These are phyloP conservation scores for Anthoceros angustus DNA, from an alignment of 225 moss, liverwort and hornwort species.

Conservation along the genomic window DNA sequence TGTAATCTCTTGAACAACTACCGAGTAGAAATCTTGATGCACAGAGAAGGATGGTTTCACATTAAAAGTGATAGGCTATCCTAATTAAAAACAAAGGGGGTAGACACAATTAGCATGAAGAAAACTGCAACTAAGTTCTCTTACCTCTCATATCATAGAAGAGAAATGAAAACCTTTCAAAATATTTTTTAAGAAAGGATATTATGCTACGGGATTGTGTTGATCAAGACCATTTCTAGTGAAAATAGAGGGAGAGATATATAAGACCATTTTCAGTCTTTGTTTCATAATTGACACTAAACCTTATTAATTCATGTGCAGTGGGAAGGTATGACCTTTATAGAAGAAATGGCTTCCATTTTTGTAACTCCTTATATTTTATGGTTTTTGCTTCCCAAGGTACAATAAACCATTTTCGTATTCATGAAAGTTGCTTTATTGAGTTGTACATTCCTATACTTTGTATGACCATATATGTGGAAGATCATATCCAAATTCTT, in stretches of 20 bases:
- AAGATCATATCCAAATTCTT: background rate
- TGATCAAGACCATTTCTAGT: background rate
- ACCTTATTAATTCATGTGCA: conserved; percentile 14
- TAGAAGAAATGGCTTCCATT: conserved; percentile 92
- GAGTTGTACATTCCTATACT: background rate
- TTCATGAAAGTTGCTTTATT: background rate
- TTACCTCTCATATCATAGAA: too few species aligned
- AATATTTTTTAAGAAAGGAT: too few species aligned
- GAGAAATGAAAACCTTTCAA: too few species aligned
- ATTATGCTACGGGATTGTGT: too few species aligned
- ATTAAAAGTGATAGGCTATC: background rate
- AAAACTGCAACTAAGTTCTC: too few species aligned
- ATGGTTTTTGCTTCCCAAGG: conserved; percentile 84
- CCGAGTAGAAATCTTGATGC: background rate
- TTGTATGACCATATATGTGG: too few species aligned
- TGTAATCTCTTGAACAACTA: background rate
- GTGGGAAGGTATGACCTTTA: conserved; percentile 78
- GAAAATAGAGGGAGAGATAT: background rate
- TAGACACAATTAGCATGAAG: too few species aligned
- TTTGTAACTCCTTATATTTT: conserved; percentile 91
- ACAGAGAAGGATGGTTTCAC: background rate
- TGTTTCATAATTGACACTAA: background rate
- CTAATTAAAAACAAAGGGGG: background rate
- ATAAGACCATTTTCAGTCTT: background rate
- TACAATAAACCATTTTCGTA: conserved; percentile 11